Evolutionary conservation across 75 land plant genomes (phyloP), one percentile per base, ranked within the genome.

Genomic region (Cupressus sempervirens): DNA sequence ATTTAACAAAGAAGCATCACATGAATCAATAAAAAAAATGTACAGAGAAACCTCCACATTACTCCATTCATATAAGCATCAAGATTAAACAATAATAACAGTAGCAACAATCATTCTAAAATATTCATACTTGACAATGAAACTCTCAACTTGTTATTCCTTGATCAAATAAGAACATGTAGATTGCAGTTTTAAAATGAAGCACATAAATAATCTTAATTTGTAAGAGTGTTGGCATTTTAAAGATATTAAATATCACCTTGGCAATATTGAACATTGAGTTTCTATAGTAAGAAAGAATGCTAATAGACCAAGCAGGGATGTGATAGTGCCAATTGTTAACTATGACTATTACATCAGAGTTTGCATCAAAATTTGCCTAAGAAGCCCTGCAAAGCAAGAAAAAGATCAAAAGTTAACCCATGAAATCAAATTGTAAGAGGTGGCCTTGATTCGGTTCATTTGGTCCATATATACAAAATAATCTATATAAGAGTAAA

Each of bases 271-370:
- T 95, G 80, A 91, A 95, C 16, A 88, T 93, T 46, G 89, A 93
- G 82, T 89, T 88, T 82, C 75, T 89, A 85, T 94, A 95, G 84
- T 95, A 95, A n/a, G 94, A 95, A 58, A 95, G 94, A 46, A 95
- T 93, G 84, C 97, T 95, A 62, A 92, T 91, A 26, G 97, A 95
- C 97, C 97, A 95, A 41, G 96, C 88, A 16, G 97, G 95, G 65
- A 95, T 87, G 75, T 88, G 48, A 77, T 95, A 95, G 76, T 88
- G 88, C 82, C 34, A 72, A 77, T 89, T 89, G 36, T 91, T 88
- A 86, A 94, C 93, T 5, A 45, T n/a, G 12, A 94, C 93, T 29
- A 83, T 90, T 52, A 90, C 91, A 35, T 86, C 83, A 38, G 85
- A 58, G 7, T 43, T 85, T 12, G 85, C 34, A 81, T 93, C 81